Percentiles rank a stretch among this genome's conserved stretches.
These are phyloP conservation scores for Erucastrum elatum DNA, from an alignment of 345 rosid genomes.

Conservation along the genomic window DNA sequence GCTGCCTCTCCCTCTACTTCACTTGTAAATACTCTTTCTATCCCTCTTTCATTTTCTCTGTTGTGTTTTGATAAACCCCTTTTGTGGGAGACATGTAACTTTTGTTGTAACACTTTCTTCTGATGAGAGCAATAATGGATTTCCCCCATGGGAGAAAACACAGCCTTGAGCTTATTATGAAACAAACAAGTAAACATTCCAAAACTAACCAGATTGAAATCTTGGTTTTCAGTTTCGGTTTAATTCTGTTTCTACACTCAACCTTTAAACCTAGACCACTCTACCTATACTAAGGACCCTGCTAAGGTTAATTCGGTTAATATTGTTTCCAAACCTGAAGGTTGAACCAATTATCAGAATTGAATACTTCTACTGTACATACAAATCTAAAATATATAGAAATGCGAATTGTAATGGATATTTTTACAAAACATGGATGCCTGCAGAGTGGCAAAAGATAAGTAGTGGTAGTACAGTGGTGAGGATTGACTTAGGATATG, in stretches of 20 bases:
- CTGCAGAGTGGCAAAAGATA: neutral
- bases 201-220: conserved; percentile 8
- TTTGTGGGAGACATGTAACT: conserved; percentile 17
- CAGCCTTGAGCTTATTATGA: neutral
- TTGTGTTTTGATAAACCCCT: conserved; percentile 17
- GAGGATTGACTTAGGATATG: neutral
- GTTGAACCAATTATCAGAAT: neutral
- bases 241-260: neutral
- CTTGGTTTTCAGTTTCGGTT: neutral
- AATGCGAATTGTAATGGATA: neutral
- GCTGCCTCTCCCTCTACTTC: neutral
- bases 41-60: neutral
- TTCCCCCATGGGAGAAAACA: neutral
- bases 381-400: neutral
- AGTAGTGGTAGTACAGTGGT: neutral
- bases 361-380: neutral
- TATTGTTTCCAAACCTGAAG: neutral
- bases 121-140: conserved; percentile 2
- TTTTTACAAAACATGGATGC: neutral
- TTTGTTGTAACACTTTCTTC: conserved; percentile 26
- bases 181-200: neutral
- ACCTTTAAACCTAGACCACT: neutral
- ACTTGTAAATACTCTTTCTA: conserved; percentile 23
- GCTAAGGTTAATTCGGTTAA: no score
- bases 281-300: no score